A percentile compares a stretch with the other conserved stretches of the same genome.
phyloP scores from a whole-genome alignment of 495 filamentous ascomycete genomes.

The Hypomontagnella submonticulosa region DNA sequence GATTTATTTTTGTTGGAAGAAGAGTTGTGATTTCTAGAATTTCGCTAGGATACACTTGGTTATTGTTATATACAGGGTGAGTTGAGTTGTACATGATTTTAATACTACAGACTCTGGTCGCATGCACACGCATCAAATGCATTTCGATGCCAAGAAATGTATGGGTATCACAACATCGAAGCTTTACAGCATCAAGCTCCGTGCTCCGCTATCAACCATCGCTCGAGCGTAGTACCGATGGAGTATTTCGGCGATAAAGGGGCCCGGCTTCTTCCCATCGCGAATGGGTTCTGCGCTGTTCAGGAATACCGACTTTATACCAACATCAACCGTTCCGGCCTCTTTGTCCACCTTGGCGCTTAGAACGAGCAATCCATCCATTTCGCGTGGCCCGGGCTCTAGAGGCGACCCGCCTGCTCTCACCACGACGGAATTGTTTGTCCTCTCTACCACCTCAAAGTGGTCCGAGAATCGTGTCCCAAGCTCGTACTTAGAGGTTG shows the following conservation, averaged over 20 bases:
- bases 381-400: constrained; percentile 64
- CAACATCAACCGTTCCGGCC: constrained; percentile 69
- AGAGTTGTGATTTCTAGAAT: no score
- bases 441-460: constrained; percentile 78
- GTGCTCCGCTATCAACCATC: constrained; percentile 33
- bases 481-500: constrained; percentile 64
- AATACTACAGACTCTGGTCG: no score
- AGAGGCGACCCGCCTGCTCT: constrained; percentile 74
- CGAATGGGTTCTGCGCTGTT: constrained; percentile 46
- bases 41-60: no score
- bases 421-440: constrained; percentile 66
- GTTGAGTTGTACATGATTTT: no score
- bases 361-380: constrained; percentile 76
- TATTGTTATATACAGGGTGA: no score
- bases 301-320: constrained; percentile 74
- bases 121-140: no score
- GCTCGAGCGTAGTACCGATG: constrained; percentile 72
- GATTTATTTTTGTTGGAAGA: no score
- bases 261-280: constrained; percentile 66
- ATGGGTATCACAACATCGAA: not conserved
- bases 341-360: constrained; percentile 68
- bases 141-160: not conserved
- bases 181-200: constrained; percentile 15
- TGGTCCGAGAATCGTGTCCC: constrained; percentile 77
- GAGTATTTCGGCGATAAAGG: constrained; percentile 61